A percentile compares a stretch with the other conserved stretches of the same genome.
Evolutionary conservation across 2,329 filamentous ascomycete species (phyloP).

Genomic region (Aspergillus ochraceus): DNA sequence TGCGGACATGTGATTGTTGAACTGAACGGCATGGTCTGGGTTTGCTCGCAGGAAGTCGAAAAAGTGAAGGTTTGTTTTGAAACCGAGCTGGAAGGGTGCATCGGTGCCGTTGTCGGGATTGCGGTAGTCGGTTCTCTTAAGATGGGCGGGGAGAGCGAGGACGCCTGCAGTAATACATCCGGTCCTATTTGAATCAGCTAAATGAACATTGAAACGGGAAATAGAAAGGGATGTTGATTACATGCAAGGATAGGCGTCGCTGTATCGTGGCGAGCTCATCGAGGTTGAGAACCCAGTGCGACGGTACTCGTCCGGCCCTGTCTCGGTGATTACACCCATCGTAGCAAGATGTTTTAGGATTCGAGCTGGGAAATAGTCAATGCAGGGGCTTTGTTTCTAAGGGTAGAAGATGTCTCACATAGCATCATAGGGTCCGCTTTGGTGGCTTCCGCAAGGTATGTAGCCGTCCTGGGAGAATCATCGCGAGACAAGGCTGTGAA

Average conservation of each 20-base stretch:
- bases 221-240: conserved; percentile 9
- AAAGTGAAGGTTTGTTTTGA: conserved; percentile 22
- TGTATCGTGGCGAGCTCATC: conserved; percentile 23
- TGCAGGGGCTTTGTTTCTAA: not conserved
- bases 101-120: conserved; percentile 23
- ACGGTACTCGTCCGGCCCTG: conserved; percentile 33
- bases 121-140: conserved; percentile 24
- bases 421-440: conserved; percentile 19
- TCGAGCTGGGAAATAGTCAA: conserved; percentile 19
- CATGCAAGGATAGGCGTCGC: conserved; percentile 29
- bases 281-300: conserved; percentile 33
- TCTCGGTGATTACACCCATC: conserved; percentile 36
- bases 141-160: conserved; percentile 20
- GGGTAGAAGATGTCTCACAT: conserved; percentile 9
- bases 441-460: conserved; percentile 21
- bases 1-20: conserved; percentile 24
- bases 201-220: no score
- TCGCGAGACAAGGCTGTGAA: conserved; percentile 23
- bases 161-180: conserved; percentile 19
- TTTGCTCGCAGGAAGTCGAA: conserved; percentile 25
- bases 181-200: conserved; percentile 9
- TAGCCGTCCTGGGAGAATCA: conserved; percentile 22
- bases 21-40: conserved; percentile 16
- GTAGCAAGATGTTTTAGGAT: conserved; percentile 36
- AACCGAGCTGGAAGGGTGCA: conserved; percentile 25